A percentile compares a stretch with the other conserved stretches of the same genome.
phyloP scores from a whole-genome alignment of 805 yeast genomes.

The Candida anglica region DNA sequence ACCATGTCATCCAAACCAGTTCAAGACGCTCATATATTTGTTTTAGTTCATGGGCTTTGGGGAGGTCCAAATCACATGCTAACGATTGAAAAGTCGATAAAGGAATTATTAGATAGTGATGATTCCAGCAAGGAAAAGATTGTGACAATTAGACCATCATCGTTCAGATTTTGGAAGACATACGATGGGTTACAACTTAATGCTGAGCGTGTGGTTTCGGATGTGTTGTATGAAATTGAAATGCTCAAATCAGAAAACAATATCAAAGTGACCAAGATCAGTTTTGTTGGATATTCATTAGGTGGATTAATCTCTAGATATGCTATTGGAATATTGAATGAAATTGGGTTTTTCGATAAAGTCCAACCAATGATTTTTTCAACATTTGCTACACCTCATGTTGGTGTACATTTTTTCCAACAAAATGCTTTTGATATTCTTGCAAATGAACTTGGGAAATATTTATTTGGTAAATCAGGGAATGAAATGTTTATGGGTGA shows the following conservation, averaged over 20 bases:
- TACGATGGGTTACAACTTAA: conserved; percentile 38
- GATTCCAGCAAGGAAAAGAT: conserved; percentile 19
- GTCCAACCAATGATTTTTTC: conserved; percentile 35
- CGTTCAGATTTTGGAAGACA: conserved; percentile 41
- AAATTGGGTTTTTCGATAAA: conserved; percentile 29
- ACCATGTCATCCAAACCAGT: too few relatives aligned
- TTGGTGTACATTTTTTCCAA: conserved; percentile 36
- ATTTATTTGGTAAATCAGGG: conserved; percentile 35
- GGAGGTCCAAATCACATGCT: conserved; percentile 40
- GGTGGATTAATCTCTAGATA: conserved; percentile 86
- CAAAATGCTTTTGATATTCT: conserved; percentile 25
- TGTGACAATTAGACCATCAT: conserved; percentile 33
- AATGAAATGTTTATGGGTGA: conserved; percentile 34
- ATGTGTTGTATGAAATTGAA: conserved; percentile 38
- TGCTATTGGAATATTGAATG: conserved; percentile 56
- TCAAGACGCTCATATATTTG: conserved; percentile 41
- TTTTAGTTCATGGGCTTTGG: conserved; percentile 41
- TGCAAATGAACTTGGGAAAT: conserved; percentile 30
- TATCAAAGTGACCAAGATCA: conserved; percentile 54
- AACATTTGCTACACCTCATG: conserved; percentile 44
- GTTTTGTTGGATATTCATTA: conserved; percentile 82
- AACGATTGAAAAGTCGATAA: conserved; percentile 29
- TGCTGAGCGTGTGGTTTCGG: conserved; percentile 30
- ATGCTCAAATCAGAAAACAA: conserved; percentile 25
- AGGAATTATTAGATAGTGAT: conserved; percentile 18